Base-by-base conservation (phyloP, 345 rosid genomes). In the Euclidium syriacum region DNA sequence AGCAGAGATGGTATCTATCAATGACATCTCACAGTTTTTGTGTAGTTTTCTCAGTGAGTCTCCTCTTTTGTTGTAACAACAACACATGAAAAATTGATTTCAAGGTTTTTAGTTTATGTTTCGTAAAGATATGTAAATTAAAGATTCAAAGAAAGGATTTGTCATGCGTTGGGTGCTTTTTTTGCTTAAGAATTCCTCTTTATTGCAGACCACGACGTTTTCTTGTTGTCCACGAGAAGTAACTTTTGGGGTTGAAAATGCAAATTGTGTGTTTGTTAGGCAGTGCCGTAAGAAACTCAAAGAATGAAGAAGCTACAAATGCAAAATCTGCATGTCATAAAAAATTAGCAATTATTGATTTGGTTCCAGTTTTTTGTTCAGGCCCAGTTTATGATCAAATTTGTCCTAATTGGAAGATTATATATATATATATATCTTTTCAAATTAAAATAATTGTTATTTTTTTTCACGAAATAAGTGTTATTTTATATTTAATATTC, bases 41-140 rank as follows among this genome's bases (percentile, higher is more conserved):
- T 25, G 41, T 42, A n/a, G 6, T 10, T 44, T 20, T 29, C 12
- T 25, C 3, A 26, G 23, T 48, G 29, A 10, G 14, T 12, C 33
- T 38, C 2, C 1, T 42, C 6, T 62, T 55, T 43, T 29, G 36
- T 6, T 15, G 10, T 11, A 26, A 19, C 2, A 25, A 53, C 1
- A 18, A 62, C 32, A 54, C 34, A 61, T 20, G 26, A n/a, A 35
- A 12, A 2, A 17, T 68, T 16, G 14, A 1, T 27, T 26, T 25
- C 27, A 43, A 53, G 50, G 29, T 23, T 70, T 29, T 5, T 36
- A 9, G 36, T 18, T 70, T 46, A 38, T 39, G 29, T 55, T 62
- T 7, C 69, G 74, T 70, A 70, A 70, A 62, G 74, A 11, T 46
- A 53, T 3, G 63, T 36, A 53, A 70, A 62, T 26, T 10, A 12